Conservation (phyloP, 495 filamentous ascomycete genomes). For the Penicillium cataractarum region DNA sequence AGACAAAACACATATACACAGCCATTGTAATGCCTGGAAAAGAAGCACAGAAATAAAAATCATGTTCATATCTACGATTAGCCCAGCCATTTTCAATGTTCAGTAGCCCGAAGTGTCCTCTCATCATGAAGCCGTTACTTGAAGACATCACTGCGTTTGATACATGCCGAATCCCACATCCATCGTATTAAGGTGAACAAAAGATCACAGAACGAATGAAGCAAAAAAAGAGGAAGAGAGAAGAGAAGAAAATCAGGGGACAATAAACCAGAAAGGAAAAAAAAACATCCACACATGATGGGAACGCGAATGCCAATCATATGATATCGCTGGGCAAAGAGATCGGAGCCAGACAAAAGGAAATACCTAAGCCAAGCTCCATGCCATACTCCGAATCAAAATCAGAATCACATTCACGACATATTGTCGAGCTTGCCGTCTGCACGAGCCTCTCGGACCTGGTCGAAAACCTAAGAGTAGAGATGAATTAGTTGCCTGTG, state of each 20-base stretch:
- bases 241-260: constrained; percentile 12
- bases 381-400: constrained; percentile 24
- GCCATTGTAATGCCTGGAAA: constrained; percentile 2
- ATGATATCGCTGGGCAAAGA: constrained; percentile 26
- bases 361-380: not conserved
- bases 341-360: not conserved
- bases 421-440: constrained; percentile 64
- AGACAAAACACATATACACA: no score
- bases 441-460: constrained; percentile 80
- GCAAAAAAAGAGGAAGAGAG: constrained; percentile 5
- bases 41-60: constrained; percentile 11
- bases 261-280: constrained; percentile 12
- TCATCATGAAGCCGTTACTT: constrained; percentile 26
- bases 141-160: constrained; percentile 38
- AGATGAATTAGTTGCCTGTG: not conserved
- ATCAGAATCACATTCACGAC: constrained; percentile 25
- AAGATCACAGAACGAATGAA: constrained; percentile 48
- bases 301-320: constrained; percentile 21
- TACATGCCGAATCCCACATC: constrained; percentile 42
- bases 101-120: constrained; percentile 31
- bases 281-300: constrained; percentile 21
- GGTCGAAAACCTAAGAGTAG: constrained; percentile 78
- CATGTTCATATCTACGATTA: constrained; percentile 39
- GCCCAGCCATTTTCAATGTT: constrained; percentile 33
- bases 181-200: constrained; percentile 55